Evolutionary conservation across 73 alveolate genomes (phyloP).

Genomic region (Loxodes magnus): DNA sequence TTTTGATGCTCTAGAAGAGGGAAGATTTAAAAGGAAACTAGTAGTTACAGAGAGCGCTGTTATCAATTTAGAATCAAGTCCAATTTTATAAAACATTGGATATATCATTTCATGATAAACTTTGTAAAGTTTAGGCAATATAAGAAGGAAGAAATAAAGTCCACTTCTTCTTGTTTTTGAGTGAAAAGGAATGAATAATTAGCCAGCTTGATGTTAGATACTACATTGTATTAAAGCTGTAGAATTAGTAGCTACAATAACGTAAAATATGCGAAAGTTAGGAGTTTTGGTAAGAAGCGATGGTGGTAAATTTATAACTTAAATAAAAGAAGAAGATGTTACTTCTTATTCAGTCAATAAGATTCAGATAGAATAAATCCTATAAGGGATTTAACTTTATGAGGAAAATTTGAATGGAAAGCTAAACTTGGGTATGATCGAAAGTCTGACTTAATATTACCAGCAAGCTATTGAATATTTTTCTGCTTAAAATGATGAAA

Average conservation of each 20-base stretch:
- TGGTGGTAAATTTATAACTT: background rate
- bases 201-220: slow-evolving; percentile 13
- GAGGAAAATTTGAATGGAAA: slow-evolving; percentile 22
- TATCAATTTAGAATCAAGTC: slow-evolving; percentile 15
- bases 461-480: slow-evolving; percentile 53
- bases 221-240: slow-evolving; percentile 1
- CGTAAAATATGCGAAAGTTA: slow-evolving; percentile 18
- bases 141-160: slow-evolving; percentile 18
- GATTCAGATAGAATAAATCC: slow-evolving; percentile 25
- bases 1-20: slow-evolving; percentile 17
- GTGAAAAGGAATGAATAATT: slow-evolving; percentile 28
- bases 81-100: slow-evolving; percentile 12
- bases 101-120: slow-evolving; percentile 27
- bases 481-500: slow-evolving; percentile 40
- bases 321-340: slow-evolving; percentile 25
- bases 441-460: slow-evolving; percentile 23
- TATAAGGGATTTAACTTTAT: slow-evolving; percentile 30
- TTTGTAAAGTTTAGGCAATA: slow-evolving; percentile 19
- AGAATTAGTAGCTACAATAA: slow-evolving; percentile 12
- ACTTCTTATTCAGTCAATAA: slow-evolving; percentile 12
- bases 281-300: slow-evolving; percentile 31
- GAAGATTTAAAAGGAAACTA: slow-evolving; percentile 15
- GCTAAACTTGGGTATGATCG: slow-evolving; percentile 12
- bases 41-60: slow-evolving; percentile 28
- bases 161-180: slow-evolving; percentile 21